Evolutionary conservation across 345 rosid species (phyloP), one percentile per base, ranked within the genome.

Genomic region (Citrus medica): DNA sequence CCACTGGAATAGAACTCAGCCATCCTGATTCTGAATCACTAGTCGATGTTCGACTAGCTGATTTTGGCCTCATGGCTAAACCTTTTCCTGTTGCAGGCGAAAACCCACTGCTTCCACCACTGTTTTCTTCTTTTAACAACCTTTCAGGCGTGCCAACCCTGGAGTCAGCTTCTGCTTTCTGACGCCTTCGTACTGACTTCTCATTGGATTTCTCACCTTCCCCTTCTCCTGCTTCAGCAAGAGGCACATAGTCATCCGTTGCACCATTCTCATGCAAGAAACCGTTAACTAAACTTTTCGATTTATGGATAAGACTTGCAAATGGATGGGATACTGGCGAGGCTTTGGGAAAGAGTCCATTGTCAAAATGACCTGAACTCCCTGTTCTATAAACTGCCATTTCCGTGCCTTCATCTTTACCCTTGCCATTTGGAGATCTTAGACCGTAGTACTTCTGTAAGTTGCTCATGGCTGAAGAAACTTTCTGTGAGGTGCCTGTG

Each of bases 381-480:
- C 80, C 83, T 24, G 69, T 79, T 65, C 82, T 71, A 53, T 86
- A 85, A 63, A 86, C 88, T 17, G 92, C 82, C 93, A 88, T 86
- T 82, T 88, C 91, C 61, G 74, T 85, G 77, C 89, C 87, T 80
- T 82, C 90, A 56, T 71, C 56, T 63, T 38, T 73, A 51, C 46
- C 76, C 74, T 80, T 85, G 6, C 35, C 64, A 60, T 71, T 84
- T 64, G 77, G 33, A 25, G 87, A 67, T 62, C 71, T 72, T 27
- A 90, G 84, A 64, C 90, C 88, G 14, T 90, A 90, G 79, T 81
- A 90, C 30, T 79, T 82, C 80, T 78, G 89, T 74, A 90, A 79
- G 40, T 86, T 82, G 85, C 82, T 82, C 93, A 90, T 90, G 71
- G 93, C 90, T 59, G 90, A 82, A 83, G 93, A 87, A 64, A 81